Evolutionary conservation across 495 filamentous ascomycete genomes (phyloP).

Genomic region (Friedmanniomyces simplex): DNA sequence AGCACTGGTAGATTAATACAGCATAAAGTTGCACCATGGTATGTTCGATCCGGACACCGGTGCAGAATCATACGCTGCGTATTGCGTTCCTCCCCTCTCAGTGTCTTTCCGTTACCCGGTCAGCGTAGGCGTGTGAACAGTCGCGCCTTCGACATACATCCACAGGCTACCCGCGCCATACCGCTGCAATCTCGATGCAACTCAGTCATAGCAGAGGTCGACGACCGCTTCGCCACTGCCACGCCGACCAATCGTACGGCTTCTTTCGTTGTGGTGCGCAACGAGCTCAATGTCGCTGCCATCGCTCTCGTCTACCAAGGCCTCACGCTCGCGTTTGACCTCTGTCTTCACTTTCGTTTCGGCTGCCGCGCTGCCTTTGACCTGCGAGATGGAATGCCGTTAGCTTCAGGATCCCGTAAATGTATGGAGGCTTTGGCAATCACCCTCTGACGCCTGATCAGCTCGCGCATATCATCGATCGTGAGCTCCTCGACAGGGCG

Average conservation of each 20-base stretch:
- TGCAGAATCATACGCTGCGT: too few relatives aligned
- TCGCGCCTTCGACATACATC: too few relatives aligned
- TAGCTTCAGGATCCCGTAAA: not conserved
- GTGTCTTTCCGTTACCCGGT: too few relatives aligned
- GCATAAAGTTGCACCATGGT: too few relatives aligned
- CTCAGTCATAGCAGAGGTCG: not conserved
- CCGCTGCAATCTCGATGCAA: not conserved
- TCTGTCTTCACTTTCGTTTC: not conserved
- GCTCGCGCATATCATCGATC: slow-evolving; percentile 9
- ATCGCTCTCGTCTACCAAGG: not conserved
- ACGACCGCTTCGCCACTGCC: not conserved
- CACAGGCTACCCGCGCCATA: not conserved
- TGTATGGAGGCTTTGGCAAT: not conserved
- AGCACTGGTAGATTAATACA: too few relatives aligned
- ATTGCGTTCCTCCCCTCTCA: too few relatives aligned
- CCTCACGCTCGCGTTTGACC: slow-evolving; percentile 5
- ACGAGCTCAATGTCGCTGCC: not conserved
- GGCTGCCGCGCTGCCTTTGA: not conserved
- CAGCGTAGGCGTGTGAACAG: too few relatives aligned
- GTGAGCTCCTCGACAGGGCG: slow-evolving; percentile 4
- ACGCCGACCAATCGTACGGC: not conserved
- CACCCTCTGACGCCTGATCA: slow-evolving; percentile 2
- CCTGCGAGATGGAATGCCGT: not conserved
- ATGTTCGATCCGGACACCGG: too few relatives aligned
- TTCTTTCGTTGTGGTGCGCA: not conserved